Evolutionary conservation across 345 rosid species (phyloP).

Genomic region (Sonneratia alba): DNA sequence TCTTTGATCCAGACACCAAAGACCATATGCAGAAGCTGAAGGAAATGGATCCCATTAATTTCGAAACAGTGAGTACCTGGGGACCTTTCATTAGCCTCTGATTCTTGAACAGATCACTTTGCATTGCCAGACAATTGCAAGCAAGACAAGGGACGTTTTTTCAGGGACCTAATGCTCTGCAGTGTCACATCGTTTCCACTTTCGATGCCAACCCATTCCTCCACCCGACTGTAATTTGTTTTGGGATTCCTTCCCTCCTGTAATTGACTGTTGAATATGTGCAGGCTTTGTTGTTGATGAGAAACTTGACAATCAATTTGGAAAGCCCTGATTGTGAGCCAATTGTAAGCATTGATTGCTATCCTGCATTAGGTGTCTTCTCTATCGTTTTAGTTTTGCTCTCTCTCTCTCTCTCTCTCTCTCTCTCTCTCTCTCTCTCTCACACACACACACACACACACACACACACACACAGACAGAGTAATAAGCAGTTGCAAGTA

Average conservation of each 20-base stretch:
- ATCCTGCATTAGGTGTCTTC: neutral
- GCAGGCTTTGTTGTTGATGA: conserved; percentile 87
- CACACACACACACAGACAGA: too few relatives aligned
- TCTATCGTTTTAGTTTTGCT: neutral
- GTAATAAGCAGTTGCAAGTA: too few relatives aligned
- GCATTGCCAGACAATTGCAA: neutral
- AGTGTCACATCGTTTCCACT: neutral
- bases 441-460: too few relatives aligned
- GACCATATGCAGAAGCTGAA: conserved; percentile 72
- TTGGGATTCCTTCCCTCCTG: too few relatives aligned
- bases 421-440: too few relatives aligned
- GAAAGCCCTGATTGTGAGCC: conserved; percentile 80
- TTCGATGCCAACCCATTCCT: neutral
- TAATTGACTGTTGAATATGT: neutral
- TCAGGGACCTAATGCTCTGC: neutral
- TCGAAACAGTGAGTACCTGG: conserved; percentile 65
- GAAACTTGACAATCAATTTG: conserved; percentile 79
- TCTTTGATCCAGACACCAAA: conserved; percentile 66
- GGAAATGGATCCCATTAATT: conserved; percentile 96
- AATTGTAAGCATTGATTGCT: conserved; percentile 41
- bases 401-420: too few relatives aligned
- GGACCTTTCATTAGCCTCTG: neutral
- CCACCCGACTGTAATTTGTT: neutral
- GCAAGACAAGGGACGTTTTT: neutral
- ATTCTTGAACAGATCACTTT: neutral